phyloP scores from a whole-genome alignment of 2,329 filamentous ascomycete species.

The Monosporascus sp. region DNA sequence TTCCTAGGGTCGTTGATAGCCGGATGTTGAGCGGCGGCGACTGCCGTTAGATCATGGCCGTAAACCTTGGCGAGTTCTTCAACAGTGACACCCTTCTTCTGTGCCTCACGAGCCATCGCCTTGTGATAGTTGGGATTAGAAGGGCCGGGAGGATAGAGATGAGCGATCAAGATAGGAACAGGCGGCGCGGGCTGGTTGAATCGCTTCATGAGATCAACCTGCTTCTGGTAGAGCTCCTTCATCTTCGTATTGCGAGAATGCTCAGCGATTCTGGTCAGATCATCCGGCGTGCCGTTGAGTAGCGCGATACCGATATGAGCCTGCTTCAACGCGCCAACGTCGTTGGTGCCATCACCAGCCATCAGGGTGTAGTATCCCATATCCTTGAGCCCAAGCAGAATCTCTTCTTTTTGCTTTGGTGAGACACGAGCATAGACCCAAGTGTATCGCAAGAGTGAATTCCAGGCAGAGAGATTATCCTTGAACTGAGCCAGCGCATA shows the following conservation, averaged over 20 bases:
- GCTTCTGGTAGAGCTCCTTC: slow-evolving; percentile 99
- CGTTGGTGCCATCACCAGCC: slow-evolving; percentile 97
- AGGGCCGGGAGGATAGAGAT: slow-evolving; percentile 87
- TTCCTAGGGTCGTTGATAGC: slow-evolving; percentile 49
- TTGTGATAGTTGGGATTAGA: slow-evolving; percentile 91
- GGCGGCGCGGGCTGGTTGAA: slow-evolving; percentile 95
- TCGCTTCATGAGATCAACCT: slow-evolving; percentile 81
- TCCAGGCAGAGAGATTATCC: slow-evolving; percentile 64
- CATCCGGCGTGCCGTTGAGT: slow-evolving; percentile 88
- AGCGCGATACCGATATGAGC: slow-evolving; percentile 95
- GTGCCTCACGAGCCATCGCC: slow-evolving; percentile 80
- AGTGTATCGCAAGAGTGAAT: slow-evolving; percentile 74
- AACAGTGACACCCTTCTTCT: slow-evolving; percentile 65
- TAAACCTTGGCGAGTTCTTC: slow-evolving; percentile 51
- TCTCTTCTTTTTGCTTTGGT: slow-evolving; percentile 98
- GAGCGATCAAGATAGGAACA: slow-evolving; percentile 85
- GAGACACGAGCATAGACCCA: slow-evolving; percentile 99
- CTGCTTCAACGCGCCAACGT: slow-evolving; percentile 95
- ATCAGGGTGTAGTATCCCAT: slow-evolving; percentile 97
- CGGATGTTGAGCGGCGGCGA: slow-evolving; percentile 59
- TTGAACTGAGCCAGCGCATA: slow-evolving; percentile 89
- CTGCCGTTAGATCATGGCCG: slow-evolving; percentile 54
- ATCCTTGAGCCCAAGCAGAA: slow-evolving; percentile 92
- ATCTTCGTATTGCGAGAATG: slow-evolving; percentile 93
- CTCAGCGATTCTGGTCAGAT: slow-evolving; percentile 85